Evolutionary conservation across 129 eudicot genomes (phyloP), one percentile per base, ranked within the genome.

Genomic region (Flaveria trinervia): DNA sequence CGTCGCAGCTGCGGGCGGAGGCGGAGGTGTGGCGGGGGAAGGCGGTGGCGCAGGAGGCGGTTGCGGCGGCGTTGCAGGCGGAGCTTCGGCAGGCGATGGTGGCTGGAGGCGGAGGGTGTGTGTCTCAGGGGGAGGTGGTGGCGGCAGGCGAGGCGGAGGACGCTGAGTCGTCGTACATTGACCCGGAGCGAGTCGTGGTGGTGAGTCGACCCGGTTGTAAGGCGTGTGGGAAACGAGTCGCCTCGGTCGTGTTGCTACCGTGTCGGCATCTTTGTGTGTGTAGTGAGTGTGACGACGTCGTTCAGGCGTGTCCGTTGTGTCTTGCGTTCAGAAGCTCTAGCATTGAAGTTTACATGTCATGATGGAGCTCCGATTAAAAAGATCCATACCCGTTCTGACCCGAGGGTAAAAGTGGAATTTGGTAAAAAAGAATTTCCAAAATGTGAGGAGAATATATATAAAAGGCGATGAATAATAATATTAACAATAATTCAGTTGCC

Each of bases 251-350:
- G 89, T 48, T 90, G 75, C 71, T 90, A 45, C 96, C 96, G 68
- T 90, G 96, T 81, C 88, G 93, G 77, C 96, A 90, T 77, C 80
- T 90, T 8, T 84, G 93, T 49, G 81, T 90, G 7, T 90, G 96
- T 73, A 70, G 76, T 13, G 91, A 86, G 15, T 90, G 96, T 45
- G 93, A 86, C 83, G 85, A 73, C 62, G 86, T 90, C 57, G 89
- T 85, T 54, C 88, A 82, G 43, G 72, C 86, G 9, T 90, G 96
- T 78, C 96, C 96, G 7, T 71, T 86, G 22, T 90, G 96, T 45
- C 83, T 86, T 72, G 57, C 96, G 15, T 75, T 80, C 30, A 72
- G 89, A 76, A 86, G 76, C 74, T 89, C 93, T 18, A 83, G 93
- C 65, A 86, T 90, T 76, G 88, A 88, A 84, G 89, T 90, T 50